These are phyloP conservation scores for Westerdykella ornata DNA, from an alignment of 2,329 filamentous ascomycete species.

Conservation along the genomic window DNA sequence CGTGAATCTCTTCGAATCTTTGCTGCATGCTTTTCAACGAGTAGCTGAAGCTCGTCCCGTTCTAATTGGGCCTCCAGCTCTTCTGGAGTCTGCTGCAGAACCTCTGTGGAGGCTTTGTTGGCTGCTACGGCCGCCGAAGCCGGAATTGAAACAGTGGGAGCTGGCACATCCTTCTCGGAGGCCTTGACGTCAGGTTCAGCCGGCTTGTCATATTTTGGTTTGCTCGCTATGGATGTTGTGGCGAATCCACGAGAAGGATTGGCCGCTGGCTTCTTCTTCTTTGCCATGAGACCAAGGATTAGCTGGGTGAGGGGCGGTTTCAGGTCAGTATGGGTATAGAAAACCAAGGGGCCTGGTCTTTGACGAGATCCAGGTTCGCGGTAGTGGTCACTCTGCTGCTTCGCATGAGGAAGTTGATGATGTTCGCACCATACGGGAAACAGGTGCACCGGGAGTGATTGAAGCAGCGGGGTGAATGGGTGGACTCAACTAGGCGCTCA, in stretches of 20 bases:
- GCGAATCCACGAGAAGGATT: conserved; percentile 91
- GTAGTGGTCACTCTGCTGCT: neutral
- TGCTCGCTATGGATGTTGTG: conserved; percentile 86
- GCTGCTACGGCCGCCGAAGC: neutral
- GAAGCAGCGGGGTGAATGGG: too few species aligned
- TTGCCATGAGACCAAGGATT: conserved; percentile 35
- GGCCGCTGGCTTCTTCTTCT: conserved; percentile 83
- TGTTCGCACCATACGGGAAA: too few species aligned
- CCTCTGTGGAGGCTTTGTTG: conserved; percentile 4
- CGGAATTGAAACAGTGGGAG: neutral
- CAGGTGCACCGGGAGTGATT: too few species aligned
- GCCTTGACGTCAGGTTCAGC: conserved; percentile 10
- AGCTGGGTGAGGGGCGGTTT: neutral
- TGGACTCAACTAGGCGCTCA: too few species aligned
- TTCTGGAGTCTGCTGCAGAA: conserved; percentile 60
- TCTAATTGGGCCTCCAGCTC: conserved; percentile 87
- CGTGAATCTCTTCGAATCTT: conserved; percentile 74
- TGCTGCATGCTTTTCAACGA: conserved; percentile 75
- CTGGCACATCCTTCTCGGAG: conserved; percentile 2
- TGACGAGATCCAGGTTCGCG: conserved; percentile 31
- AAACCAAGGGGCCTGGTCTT: conserved; percentile 33
- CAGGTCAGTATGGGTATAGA: conserved; percentile 20
- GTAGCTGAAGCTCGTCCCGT: conserved; percentile 77
- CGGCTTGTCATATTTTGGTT: conserved; percentile 49
- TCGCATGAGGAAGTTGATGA: too few species aligned